phyloP scores from a whole-genome alignment of 108 stramenopile species.

The Cyclotella distinguenda region DNA sequence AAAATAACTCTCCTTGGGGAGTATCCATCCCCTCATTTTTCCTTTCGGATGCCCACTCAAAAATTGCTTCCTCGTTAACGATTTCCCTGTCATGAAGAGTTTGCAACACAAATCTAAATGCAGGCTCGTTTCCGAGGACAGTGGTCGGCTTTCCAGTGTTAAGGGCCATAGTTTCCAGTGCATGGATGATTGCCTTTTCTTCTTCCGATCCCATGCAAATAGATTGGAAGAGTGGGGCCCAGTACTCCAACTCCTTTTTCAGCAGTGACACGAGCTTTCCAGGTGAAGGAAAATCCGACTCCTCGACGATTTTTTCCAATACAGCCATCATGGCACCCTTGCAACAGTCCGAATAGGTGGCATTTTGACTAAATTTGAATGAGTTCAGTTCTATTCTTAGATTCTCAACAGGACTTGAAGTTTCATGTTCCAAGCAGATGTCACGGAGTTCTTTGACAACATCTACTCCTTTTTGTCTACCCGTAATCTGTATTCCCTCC shows the following conservation, averaged over 20 bases:
- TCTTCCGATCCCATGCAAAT: constrained; percentile 76
- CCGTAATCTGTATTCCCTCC: constrained; percentile 52
- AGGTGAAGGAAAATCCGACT: constrained; percentile 27
- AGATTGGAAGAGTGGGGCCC: constrained; percentile 75
- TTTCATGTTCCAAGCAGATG: constrained; percentile 86
- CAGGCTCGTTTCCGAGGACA: constrained; percentile 54
- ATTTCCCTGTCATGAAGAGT: constrained; percentile 81
- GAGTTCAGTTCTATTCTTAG: constrained; percentile 89
- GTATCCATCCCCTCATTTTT: constrained; percentile 53
- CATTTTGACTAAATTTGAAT: constrained; percentile 92
- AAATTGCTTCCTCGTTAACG: constrained; percentile 80
- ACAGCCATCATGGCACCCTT: constrained; percentile 74
- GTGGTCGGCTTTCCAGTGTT: constrained; percentile 52
- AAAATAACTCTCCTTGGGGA: constrained; percentile 56
- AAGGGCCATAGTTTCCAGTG: constrained; percentile 66
- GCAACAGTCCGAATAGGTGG: constrained; percentile 78
- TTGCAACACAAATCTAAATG: constrained; percentile 83
- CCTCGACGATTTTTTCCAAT: constrained; percentile 63
- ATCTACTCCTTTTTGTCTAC: constrained; percentile 87
- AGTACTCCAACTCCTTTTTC: constrained; percentile 65
- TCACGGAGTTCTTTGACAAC: constrained; percentile 82
- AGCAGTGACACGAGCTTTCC: constrained; percentile 64
- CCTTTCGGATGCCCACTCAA: constrained; percentile 72
- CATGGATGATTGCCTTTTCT: constrained; percentile 71
- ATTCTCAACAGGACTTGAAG: constrained; percentile 74